A percentile compares a stretch with the other conserved stretches of the same genome.
These are phyloP conservation scores for Clarireedia sp. DNA, from an alignment of 2,329 filamentous ascomycete species.

Conservation along the genomic window DNA sequence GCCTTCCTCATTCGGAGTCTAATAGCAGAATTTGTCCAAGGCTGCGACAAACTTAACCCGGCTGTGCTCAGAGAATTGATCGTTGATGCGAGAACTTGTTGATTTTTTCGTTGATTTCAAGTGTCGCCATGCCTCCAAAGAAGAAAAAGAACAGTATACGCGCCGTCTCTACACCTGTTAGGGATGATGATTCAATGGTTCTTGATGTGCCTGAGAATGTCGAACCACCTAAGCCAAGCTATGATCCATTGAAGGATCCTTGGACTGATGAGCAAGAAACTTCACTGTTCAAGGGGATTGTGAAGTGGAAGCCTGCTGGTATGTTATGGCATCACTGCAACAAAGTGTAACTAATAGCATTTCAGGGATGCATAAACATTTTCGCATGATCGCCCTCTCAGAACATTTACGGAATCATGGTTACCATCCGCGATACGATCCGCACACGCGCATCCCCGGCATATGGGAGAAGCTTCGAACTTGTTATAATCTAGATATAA, in stretches of 20 bases:
- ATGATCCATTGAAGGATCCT: slow-evolving; percentile 53
- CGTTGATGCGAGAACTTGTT: too few species aligned
- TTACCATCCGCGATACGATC: slow-evolving; percentile 58
- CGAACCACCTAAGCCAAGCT: slow-evolving; percentile 31
- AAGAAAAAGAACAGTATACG: slow-evolving; percentile 55
- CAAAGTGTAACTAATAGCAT: slow-evolving; percentile 7
- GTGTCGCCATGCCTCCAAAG: slow-evolving; percentile 53
- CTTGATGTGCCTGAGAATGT: slow-evolving; percentile 41
- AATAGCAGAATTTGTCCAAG: background rate
- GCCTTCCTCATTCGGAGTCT: background rate
- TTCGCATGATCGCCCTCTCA: slow-evolving; percentile 80
- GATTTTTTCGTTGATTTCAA: background rate
- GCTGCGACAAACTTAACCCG: too few species aligned
- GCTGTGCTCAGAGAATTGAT: too few species aligned
- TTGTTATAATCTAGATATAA: slow-evolving; percentile 76
- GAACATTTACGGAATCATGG: slow-evolving; percentile 74
- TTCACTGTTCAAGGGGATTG: slow-evolving; percentile 84
- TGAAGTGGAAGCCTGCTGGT: slow-evolving; percentile 96
- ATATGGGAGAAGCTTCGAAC: slow-evolving; percentile 84
- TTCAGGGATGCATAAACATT: slow-evolving; percentile 87
- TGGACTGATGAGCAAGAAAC: slow-evolving; percentile 97
- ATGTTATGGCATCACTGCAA: slow-evolving; percentile 15
- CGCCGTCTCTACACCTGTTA: slow-evolving; percentile 46
- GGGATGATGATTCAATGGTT: slow-evolving; percentile 54
- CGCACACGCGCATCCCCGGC: slow-evolving; percentile 79